Evolutionary conservation across 176 grass and related monocot species (phyloP).

Genomic region (Phyllostachys edulis): DNA sequence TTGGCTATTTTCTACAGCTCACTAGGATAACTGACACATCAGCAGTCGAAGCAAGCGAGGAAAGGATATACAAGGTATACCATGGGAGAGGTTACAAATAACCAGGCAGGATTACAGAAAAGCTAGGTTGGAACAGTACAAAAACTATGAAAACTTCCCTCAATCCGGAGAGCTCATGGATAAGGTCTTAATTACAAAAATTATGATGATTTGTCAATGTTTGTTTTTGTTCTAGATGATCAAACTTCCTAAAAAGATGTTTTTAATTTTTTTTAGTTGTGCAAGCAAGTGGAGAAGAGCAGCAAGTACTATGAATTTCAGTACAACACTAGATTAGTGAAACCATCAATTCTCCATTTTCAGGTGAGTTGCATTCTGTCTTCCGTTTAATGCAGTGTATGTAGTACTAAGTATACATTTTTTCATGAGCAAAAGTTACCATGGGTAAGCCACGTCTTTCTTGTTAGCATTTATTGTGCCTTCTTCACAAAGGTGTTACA

Average conservation of each 20-base stretch:
- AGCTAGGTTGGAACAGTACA: slow-evolving; percentile 80
- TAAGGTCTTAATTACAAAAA: slow-evolving; percentile 48
- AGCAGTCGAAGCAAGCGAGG: slow-evolving; percentile 80
- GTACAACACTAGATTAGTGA: slow-evolving; percentile 76
- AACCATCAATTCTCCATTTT: slow-evolving; percentile 82
- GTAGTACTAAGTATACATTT: not conserved
- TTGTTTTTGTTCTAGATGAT: slow-evolving; percentile 28
- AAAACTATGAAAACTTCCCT: slow-evolving; percentile 89
- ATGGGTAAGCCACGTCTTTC: not conserved
- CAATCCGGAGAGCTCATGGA: slow-evolving; percentile 68
- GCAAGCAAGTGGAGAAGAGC: slow-evolving; percentile 65
- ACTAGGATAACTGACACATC: slow-evolving; percentile 72
- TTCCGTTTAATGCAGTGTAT: slow-evolving; percentile 8
- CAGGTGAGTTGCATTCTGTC: slow-evolving; percentile 54
- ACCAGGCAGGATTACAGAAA: slow-evolving; percentile 68
- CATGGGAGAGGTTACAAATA: slow-evolving; percentile 71
- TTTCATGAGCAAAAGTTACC: not conserved
- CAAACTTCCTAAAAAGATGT: slow-evolving; percentile 6
- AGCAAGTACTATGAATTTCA: slow-evolving; percentile 85
- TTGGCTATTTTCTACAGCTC: slow-evolving; percentile 45
- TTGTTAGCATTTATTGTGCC: slow-evolving; percentile 1
- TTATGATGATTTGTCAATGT: slow-evolving; percentile 6
- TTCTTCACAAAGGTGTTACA: slow-evolving; percentile 4
- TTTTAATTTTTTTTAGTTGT: slow-evolving; percentile 56
- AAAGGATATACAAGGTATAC: slow-evolving; percentile 95